phyloP scores from a whole-genome alignment of 73 alveolate genomes.

The Uronychia binucleata region DNA sequence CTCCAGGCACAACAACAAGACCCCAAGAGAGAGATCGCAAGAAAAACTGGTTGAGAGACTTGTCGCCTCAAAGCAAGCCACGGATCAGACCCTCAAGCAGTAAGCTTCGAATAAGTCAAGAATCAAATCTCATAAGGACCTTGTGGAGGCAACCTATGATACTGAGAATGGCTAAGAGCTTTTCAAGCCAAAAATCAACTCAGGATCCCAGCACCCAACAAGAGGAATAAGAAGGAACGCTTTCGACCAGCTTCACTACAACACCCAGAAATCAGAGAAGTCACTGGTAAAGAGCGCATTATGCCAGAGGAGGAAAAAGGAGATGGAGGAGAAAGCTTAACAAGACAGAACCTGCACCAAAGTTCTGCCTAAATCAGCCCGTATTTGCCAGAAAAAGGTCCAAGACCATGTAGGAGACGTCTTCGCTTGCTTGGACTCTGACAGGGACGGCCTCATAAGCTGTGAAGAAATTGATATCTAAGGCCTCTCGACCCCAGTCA shows the following conservation, averaged over 20 bases:
- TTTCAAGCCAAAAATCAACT: background rate
- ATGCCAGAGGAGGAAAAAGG: background rate
- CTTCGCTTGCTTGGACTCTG: background rate
- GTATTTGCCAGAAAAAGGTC: background rate
- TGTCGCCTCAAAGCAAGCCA: background rate
- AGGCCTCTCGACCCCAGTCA: slow-evolving; percentile 16
- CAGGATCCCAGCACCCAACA: too few species aligned
- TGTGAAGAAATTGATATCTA: background rate
- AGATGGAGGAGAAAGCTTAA: background rate
- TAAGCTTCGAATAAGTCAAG: background rate
- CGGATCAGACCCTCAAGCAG: background rate
- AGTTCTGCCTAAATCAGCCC: background rate
- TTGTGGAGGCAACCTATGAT: background rate
- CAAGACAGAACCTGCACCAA: background rate
- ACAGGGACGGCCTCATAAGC: background rate
- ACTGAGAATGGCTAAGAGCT: background rate
- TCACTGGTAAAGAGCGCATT: background rate
- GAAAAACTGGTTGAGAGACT: background rate
- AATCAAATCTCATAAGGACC: background rate
- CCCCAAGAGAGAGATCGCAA: background rate
- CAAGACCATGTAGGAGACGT: background rate
- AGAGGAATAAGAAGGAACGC: background rate
- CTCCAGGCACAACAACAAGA: background rate
- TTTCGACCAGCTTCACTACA: background rate
- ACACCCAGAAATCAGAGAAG: background rate